Evolutionary conservation across 2,329 filamentous ascomycete species (phyloP).

Genomic region (Neonectria magnoliae): DNA sequence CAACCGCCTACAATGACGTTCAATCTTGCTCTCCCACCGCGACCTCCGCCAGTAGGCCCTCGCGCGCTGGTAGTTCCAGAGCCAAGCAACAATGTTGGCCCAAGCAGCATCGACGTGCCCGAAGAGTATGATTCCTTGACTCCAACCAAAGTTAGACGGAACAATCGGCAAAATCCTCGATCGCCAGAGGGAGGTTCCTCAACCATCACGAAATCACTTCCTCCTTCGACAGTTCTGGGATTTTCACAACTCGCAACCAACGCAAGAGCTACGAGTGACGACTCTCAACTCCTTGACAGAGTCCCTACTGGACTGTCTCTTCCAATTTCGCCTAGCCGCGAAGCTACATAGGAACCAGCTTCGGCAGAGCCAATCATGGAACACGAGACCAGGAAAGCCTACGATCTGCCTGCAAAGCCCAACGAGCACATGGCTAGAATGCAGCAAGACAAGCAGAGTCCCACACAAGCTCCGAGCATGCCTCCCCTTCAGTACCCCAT

Average conservation of each 20-base stretch:
- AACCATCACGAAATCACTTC: conserved; percentile 35
- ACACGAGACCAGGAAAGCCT: not conserved
- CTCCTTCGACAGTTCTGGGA: conserved; percentile 32
- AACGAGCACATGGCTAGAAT: not conserved
- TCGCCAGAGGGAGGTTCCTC: conserved; percentile 19
- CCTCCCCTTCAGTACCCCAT: conserved; percentile 14
- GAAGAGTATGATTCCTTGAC: conserved; percentile 29
- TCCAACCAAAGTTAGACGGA: conserved; percentile 31
- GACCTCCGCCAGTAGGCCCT: not conserved
- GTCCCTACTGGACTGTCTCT: not conserved
- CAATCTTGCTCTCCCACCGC: not conserved
- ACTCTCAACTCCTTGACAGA: conserved; percentile 2
- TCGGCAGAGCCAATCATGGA: conserved; percentile 11
- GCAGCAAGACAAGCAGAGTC: not conserved
- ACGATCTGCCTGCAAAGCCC: not conserved
- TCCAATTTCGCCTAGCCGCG: conserved; percentile 21
- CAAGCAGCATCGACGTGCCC: not conserved
- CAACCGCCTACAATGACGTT: conserved; percentile 10
- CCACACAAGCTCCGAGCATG: not conserved
- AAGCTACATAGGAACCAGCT: conserved; percentile 38
- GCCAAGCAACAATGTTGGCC: conserved; percentile 9
- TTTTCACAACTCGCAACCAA: conserved; percentile 29
- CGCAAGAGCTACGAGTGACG: conserved; percentile 3
- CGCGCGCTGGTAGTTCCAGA: not conserved
- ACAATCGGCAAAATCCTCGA: conserved; percentile 26